phyloP scores from a whole-genome alignment of 129 eudicot species.

The Silybum marianum region DNA sequence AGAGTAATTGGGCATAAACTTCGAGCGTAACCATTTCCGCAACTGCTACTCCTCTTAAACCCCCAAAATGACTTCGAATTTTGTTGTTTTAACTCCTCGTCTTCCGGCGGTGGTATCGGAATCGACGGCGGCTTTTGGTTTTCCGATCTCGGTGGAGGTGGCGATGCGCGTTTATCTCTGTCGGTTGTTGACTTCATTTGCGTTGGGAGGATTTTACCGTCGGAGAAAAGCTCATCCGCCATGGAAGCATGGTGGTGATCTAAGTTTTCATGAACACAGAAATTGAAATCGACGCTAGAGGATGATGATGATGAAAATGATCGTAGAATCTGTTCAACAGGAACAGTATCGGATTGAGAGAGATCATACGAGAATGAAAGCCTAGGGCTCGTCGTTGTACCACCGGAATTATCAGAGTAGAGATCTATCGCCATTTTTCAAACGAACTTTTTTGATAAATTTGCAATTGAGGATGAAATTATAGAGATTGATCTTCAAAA shows the following conservation, averaged over 20 bases:
- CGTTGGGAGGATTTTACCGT: constrained; percentile 77
- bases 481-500: background rate
- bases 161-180: background rate
- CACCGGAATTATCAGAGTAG: constrained; percentile 48
- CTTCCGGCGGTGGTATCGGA: constrained; percentile 2
- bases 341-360: constrained; percentile 58
- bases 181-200: constrained; percentile 35
- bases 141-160: constrained; percentile 16
- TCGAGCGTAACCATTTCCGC: constrained; percentile 68
- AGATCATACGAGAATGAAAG: constrained; percentile 87
- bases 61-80: constrained; percentile 67
- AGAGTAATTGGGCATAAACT: constrained; percentile 74
- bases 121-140: background rate
- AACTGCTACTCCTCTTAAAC: constrained; percentile 79
- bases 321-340: constrained; percentile 64
- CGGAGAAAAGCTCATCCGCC: constrained; percentile 85
- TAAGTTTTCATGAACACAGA: constrained; percentile 51
- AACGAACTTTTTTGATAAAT: background rate
- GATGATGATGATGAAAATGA: constrained; percentile 43
- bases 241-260: constrained; percentile 51
- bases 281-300: constrained; percentile 74
- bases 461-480: background rate
- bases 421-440: constrained; percentile 70
- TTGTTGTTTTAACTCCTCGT: constrained; percentile 31
- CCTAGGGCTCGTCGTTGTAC: constrained; percentile 59